These are phyloP conservation scores for Coemansia sp. DNA, from an alignment of 192 early-diverging fungal genomes.

Conservation along the genomic window DNA sequence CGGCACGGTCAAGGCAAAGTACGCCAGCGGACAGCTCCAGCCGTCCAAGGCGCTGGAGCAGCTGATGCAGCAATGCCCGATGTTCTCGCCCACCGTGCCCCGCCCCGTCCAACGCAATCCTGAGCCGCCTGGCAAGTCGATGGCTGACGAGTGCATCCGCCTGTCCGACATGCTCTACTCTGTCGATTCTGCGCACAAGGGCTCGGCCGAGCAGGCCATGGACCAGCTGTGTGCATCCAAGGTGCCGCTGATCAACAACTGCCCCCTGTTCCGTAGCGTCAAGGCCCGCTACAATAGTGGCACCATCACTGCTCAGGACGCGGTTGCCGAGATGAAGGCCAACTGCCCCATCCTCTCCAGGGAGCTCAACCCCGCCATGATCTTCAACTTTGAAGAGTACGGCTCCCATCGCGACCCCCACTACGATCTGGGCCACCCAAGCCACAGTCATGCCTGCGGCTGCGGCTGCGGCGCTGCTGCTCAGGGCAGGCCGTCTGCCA, in stretches of 20 bases:
- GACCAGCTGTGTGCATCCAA: conserved; percentile 34
- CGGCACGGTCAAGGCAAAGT: conserved; percentile 20
- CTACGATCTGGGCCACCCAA: conserved; percentile 41
- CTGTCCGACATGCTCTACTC: conserved; percentile 50
- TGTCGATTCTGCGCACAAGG: conserved; percentile 14
- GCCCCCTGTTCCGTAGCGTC: conserved; percentile 48
- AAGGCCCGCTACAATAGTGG: conserved; percentile 37
- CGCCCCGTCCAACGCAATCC: conserved; percentile 1
- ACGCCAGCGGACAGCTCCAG: conserved; percentile 17
- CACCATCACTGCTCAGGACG: conserved; percentile 31
- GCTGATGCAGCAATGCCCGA: conserved; percentile 32
- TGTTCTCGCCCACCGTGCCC: conserved; percentile 30
- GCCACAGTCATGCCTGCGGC: conserved; percentile 36
- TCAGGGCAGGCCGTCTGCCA: conserved; percentile 10
- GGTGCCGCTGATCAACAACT: conserved; percentile 50
- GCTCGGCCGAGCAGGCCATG: conserved; percentile 29
- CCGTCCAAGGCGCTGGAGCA: conserved; percentile 38
- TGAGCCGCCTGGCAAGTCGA: conserved; percentile 39
- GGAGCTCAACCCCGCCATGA: conserved; percentile 55
- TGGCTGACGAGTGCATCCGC: conserved; percentile 50
- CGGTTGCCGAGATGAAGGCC: conserved; percentile 47
- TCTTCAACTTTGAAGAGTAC: conserved; percentile 55
- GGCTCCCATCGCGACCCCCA: conserved; percentile 34
- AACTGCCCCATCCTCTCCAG: conserved; percentile 55
- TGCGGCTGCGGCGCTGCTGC: conserved; percentile 13